Evolutionary conservation across 164 flowering plant genomes (phyloP), one percentile per base, ranked within the genome.

Genomic region (Brasenia schreberi): DNA sequence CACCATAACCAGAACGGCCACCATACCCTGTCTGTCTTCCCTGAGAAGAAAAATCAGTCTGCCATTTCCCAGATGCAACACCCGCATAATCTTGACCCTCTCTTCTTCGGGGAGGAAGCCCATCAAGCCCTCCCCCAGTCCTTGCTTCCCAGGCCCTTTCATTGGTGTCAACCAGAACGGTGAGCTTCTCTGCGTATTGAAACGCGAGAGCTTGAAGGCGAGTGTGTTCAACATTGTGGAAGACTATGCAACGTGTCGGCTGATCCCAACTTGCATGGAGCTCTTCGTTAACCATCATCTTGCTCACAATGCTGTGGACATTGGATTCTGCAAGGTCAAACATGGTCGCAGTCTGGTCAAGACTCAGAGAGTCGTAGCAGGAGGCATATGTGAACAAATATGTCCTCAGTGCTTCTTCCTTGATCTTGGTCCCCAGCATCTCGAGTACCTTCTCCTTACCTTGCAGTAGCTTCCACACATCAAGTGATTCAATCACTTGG

Each of bases 221-320:
- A 5, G 86, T 74, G 73, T 83, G 86, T 74, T 76, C 86, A 6
- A 85, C 85, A 49, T 85, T 87, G 70, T 87, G 92, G 83, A 92
- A 89, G 39, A 86, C 74, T 10, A 89, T 70, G 77, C 89, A 84
- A 7, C 77, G 63, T 0, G 90, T 85, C 6, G 96, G 96, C 78
- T 91, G 96, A 75, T 94, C 90, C 99, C 95, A 94, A 62, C 93
- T 87, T 1, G 96, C 99, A 72, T 82, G 87, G 5, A 94, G 88
- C 81, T 91, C 99, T 65, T 91, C 97, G 64, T 68, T 73, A 43
- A 92, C 79, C 92, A 94, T 89, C 99, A 94, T 91, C 79, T 84
- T 88, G 82, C 94, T 94, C 6, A 85, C 87, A 27, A 82, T 77
- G 75, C 90, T 75, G 74, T 85, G 93, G 0, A 71, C 68, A 18